phyloP scores from a whole-genome alignment of 169 alveolate species.

The Theileria orientalis region DNA sequence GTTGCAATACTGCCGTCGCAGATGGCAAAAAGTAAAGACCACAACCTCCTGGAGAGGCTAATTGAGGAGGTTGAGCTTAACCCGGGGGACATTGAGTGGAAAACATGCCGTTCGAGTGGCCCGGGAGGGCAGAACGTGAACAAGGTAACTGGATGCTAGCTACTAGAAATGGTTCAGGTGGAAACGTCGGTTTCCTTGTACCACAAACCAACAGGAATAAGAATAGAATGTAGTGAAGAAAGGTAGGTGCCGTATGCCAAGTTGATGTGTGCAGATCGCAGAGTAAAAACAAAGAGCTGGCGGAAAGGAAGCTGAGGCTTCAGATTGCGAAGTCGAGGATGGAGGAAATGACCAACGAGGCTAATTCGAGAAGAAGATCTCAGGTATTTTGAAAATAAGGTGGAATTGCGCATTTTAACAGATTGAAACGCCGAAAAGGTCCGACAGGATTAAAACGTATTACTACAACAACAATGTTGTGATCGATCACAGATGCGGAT shows the following conservation, averaged over 20 bases:
- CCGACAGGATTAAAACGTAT: conserved; percentile 57
- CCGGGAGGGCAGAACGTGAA: conserved; percentile 81
- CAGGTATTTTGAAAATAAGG: conserved; percentile 15
- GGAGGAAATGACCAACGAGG: conserved; percentile 40
- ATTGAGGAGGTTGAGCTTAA: conserved; percentile 44
- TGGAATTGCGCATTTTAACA: not conserved
- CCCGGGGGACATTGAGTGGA: conserved; percentile 69
- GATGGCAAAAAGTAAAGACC: conserved; percentile 11
- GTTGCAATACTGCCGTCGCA: conserved; percentile 70
- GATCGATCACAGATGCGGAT: conserved; percentile 64
- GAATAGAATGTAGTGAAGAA: conserved; percentile 54
- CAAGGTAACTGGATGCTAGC: conserved; percentile 45
- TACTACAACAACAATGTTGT: conserved; percentile 63
- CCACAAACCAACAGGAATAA: conserved; percentile 63
- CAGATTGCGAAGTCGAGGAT: conserved; percentile 35
- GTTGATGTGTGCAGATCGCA: conserved; percentile 30
- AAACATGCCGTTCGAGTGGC: conserved; percentile 76
- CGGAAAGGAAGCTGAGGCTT: conserved; percentile 39
- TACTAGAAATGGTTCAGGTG: conserved; percentile 21
- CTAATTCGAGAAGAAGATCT: conserved; percentile 37
- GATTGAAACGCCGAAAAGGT: conserved; percentile 52
- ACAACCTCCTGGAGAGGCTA: conserved; percentile 12
- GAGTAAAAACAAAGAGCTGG: conserved; percentile 55
- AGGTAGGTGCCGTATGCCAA: conserved; percentile 20
- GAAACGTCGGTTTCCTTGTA: conserved; percentile 56